Conservation (phyloP, 495 filamentous ascomycete genomes). For the Penicillium lividum region DNA sequence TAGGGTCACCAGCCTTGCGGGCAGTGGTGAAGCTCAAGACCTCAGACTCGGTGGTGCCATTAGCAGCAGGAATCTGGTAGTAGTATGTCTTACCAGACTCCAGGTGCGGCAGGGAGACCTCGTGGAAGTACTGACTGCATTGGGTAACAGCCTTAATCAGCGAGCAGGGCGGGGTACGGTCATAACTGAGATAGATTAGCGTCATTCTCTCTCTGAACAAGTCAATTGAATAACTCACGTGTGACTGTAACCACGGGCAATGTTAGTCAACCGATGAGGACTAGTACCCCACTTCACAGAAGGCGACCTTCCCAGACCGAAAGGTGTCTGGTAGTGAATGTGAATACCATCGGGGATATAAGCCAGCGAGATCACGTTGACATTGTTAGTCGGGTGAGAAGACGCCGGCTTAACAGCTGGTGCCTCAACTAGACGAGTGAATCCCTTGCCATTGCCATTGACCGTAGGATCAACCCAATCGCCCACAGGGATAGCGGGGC, state of each 20-base stretch:
- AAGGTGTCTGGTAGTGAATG: slow-evolving; percentile 57
- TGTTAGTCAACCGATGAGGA: slow-evolving; percentile 27
- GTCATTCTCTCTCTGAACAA: neutral
- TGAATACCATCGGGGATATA: slow-evolving; percentile 52
- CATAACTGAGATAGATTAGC: slow-evolving; percentile 37
- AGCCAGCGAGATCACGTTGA: slow-evolving; percentile 54
- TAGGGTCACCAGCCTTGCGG: slow-evolving; percentile 38
- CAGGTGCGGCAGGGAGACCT: slow-evolving; percentile 41
- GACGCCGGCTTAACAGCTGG: slow-evolving; percentile 51
- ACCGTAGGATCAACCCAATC: slow-evolving; percentile 52
- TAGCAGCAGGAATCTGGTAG: slow-evolving; percentile 45
- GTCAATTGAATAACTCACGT: slow-evolving; percentile 26
- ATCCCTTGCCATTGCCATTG: slow-evolving; percentile 56
- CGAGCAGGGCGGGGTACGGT: slow-evolving; percentile 54
- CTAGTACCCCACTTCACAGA: slow-evolving; percentile 43
- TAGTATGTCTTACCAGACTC: slow-evolving; percentile 46
- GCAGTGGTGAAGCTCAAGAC: slow-evolving; percentile 45
- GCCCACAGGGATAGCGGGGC: slow-evolving; percentile 48
- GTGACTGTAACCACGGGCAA: slow-evolving; percentile 36
- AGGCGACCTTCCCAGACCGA: slow-evolving; percentile 45
- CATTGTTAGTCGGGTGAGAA: slow-evolving; percentile 48
- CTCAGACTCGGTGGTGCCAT: slow-evolving; percentile 45
- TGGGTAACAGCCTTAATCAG: slow-evolving; percentile 44
- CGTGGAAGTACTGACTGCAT: slow-evolving; percentile 53
- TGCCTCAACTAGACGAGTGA: slow-evolving; percentile 52